Conservation (phyloP, 257 asterid genomes). For the Misopates orontium region DNA sequence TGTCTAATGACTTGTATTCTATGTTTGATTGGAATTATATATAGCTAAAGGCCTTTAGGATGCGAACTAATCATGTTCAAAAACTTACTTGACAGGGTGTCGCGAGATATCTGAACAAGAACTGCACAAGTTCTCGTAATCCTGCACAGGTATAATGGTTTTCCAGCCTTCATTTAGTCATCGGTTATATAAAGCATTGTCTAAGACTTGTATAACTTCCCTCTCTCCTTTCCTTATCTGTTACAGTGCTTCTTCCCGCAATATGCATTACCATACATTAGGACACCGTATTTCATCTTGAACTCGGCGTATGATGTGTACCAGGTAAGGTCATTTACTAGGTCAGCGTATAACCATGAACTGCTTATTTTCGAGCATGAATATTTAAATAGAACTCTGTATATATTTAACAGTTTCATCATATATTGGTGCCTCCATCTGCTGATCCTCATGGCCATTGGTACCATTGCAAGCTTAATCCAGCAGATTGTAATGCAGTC, state of each 20-base stretch:
- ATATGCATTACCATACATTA: constrained; percentile 63
- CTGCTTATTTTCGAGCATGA: neutral
- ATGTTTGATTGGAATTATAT: neutral
- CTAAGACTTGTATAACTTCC: constrained; percentile 8
- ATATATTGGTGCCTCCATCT: constrained; percentile 81
- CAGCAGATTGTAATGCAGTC: constrained; percentile 52
- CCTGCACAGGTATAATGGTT: constrained; percentile 56
- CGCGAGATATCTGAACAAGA: constrained; percentile 53
- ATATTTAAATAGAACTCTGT: constrained; percentile 6
- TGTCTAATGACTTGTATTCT: neutral
- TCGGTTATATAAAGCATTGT: constrained; percentile 19
- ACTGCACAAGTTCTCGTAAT: constrained; percentile 60
- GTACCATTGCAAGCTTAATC: constrained; percentile 75
- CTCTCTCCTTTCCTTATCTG: neutral
- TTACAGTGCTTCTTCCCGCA: constrained; percentile 97
- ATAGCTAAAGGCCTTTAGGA: too few relatives aligned
- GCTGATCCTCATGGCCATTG: constrained; percentile 91
- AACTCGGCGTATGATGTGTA: constrained; percentile 88
- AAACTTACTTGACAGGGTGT: constrained; percentile 54
- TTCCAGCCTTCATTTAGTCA: constrained; percentile 13
- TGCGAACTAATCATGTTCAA: constrained; percentile 12
- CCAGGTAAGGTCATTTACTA: constrained; percentile 60
- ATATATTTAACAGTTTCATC: constrained; percentile 60
- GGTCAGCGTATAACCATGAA: too few relatives aligned
- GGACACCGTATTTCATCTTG: constrained; percentile 79